Conservation (phyloP, 23 red algal species). For the Agarophyton chilense region DNA sequence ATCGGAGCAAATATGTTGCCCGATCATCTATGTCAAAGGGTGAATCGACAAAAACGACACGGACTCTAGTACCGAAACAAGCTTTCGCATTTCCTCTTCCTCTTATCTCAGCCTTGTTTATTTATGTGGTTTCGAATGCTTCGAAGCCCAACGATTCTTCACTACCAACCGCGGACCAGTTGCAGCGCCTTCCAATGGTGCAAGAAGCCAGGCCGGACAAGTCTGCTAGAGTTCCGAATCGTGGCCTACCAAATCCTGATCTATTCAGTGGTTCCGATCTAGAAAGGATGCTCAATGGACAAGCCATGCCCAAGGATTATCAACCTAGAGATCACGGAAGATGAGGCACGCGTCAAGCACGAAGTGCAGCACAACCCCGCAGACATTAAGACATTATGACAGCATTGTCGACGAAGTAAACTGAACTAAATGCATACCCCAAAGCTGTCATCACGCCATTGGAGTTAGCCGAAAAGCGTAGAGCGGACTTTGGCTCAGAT, state of each 20-base stretch:
- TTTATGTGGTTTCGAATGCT: not conserved
- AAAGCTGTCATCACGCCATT: no score
- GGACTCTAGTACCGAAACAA: no score
- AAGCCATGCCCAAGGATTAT: slow-evolving; percentile 8
- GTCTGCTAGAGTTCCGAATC: not conserved
- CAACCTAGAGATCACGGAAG: slow-evolving; percentile 10
- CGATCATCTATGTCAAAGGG: not conserved
- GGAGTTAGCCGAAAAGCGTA: no score
- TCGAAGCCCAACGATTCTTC: not conserved
- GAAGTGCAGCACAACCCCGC: no score
- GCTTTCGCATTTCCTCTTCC: not conserved
- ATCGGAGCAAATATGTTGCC: no score
- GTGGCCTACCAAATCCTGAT: not conserved
- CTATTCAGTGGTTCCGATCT: not conserved
- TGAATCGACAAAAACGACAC: not conserved
- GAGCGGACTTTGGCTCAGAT: no score
- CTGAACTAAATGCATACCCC: no score
- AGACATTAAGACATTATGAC: no score
- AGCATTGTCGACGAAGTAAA: no score
- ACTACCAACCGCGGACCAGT: not conserved
- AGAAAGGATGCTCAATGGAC: slow-evolving; percentile 11
- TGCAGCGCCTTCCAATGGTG: not conserved
- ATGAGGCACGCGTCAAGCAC: not conserved
- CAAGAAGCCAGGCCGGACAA: not conserved
- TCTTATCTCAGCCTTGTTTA: not conserved